phyloP scores from a whole-genome alignment of 768 basidiomycete genomes.

The Agaricus sinodeliciosus region DNA sequence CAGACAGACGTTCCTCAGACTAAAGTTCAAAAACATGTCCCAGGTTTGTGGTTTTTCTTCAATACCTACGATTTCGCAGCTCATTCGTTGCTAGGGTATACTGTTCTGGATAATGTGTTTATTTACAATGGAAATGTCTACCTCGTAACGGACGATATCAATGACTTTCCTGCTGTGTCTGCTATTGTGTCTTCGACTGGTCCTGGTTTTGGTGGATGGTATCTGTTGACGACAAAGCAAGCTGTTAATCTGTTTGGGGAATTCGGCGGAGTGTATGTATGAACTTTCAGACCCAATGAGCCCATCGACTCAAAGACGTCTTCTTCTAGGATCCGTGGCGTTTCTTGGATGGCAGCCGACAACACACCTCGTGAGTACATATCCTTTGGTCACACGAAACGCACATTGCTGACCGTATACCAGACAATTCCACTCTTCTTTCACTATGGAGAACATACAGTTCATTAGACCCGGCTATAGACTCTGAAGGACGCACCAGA shows the following conservation, averaged over 20 bases:
- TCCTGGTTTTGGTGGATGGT: constrained; percentile 46
- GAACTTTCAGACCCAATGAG: background rate
- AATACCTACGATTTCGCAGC: constrained; percentile 11
- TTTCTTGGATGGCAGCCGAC: constrained; percentile 62
- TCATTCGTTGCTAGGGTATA: constrained; percentile 51
- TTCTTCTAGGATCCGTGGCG: constrained; percentile 50
- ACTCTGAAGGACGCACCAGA: constrained; percentile 36
- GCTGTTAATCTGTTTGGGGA: constrained; percentile 43
- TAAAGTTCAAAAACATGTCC: constrained; percentile 52
- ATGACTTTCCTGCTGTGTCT: constrained; percentile 50
- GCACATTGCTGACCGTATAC: constrained; percentile 11
- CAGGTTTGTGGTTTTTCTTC: constrained; percentile 37
- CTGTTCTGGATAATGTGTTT: constrained; percentile 77
- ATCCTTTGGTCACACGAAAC: background rate
- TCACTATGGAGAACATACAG: constrained; percentile 76
- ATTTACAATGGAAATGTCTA: constrained; percentile 67
- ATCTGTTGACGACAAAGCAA: constrained; percentile 43
- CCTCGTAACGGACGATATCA: constrained; percentile 62
- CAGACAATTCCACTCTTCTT: constrained; percentile 67
- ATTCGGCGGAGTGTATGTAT: constrained; percentile 46
- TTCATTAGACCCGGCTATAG: constrained; percentile 44
- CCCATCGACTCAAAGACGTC: background rate
- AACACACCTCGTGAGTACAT: constrained; percentile 36
- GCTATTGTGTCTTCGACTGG: constrained; percentile 42
- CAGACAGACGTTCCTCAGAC: constrained; percentile 47